Base-by-base conservation (phyloP, 2,329 filamentous ascomycete species). In the Pestalotiopsis sp. region DNA sequence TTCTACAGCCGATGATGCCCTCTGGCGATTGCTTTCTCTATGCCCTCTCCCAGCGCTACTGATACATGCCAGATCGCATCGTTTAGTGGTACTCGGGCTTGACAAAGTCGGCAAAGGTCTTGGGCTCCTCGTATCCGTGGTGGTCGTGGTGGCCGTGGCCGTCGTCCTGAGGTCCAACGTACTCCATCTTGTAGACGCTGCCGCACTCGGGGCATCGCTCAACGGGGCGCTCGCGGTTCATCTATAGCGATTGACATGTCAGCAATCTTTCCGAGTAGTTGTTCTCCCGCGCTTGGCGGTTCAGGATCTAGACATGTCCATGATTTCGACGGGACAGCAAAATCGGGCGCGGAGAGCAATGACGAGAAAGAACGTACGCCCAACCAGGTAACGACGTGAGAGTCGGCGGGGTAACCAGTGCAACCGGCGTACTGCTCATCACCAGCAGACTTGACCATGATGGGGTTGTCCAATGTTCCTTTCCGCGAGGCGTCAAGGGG, bases 151-250 rank as follows among this genome's bases (percentile, higher is more conserved):
- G 80, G 69, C 76, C 83, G 81, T 93, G 88, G 77, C 86, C 83
- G 80, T 95, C 91, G 74, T 96, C 92, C 80, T 91, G 82, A 65
- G 94, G 91, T 71, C 96, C 96, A 74, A 97, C 85, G 83, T 97
- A 99, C 81, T 98, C 92, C 93, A 98, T 96, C 91, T 97, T 97
- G 88, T 97, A 95, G 75, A 96, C 93, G 82, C 91, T 93, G 75
- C 96, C 96, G 85, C 96, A 99, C 88, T 99, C 96, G 79, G 91
- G 91, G 91, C 96, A 99, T 82, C 96, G 94, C 87, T 97, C 93
- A 76, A 97, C 83, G 69, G 96, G 96, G 81, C 96, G 94, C 69
- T 96, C 91, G 80, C 93, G 93, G 80, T 93, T 92, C 79, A 97
- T 89, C 93, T 96, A 31, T 61, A 65, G 66, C 13, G 25, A 20